Evolutionary conservation across 306 rosid species (phyloP).

Genomic region (Mimosa bimucronata): DNA sequence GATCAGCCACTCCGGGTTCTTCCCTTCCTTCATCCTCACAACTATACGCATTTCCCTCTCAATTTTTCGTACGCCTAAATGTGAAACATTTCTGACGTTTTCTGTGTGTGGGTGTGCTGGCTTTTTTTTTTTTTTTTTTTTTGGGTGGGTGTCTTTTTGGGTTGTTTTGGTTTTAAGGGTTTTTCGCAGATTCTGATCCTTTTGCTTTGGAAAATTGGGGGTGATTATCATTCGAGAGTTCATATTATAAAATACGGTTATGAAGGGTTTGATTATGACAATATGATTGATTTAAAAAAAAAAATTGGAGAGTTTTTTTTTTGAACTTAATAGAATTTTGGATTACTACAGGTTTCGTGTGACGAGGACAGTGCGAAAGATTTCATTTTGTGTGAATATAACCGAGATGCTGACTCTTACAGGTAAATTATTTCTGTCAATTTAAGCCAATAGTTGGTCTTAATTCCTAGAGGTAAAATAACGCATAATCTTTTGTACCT

Average conservation of each 20-base stretch:
- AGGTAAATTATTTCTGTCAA: slow-evolving; percentile 50
- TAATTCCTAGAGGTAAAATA: slow-evolving; percentile 30
- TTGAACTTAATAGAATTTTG: slow-evolving; percentile 5
- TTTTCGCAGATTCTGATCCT: background rate
- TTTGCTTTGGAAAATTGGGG: slow-evolving; percentile 2
- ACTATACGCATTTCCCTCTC: background rate
- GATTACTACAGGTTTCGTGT: slow-evolving; percentile 63
- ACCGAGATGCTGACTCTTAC: slow-evolving; percentile 96
- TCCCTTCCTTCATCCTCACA: background rate
- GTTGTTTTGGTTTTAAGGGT: background rate
- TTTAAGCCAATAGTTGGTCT: background rate
- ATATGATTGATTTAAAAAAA: background rate
- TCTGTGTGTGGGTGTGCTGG: too few species aligned
- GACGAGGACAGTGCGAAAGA: slow-evolving; percentile 77
- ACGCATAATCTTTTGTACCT: background rate
- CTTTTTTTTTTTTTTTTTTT: too few species aligned
- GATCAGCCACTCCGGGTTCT: slow-evolving; percentile 99
- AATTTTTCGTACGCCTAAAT: background rate
- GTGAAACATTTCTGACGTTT: background rate
- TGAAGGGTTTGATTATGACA: background rate
- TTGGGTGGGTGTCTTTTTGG: background rate
- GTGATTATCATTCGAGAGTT: background rate
- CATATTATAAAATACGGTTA: background rate
- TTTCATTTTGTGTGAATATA: slow-evolving; percentile 92
- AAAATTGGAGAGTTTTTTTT: background rate